These are phyloP conservation scores for Pseudozyma thailandica DNA, from an alignment of 1,284 basidiomycete species.

Conservation along the genomic window DNA sequence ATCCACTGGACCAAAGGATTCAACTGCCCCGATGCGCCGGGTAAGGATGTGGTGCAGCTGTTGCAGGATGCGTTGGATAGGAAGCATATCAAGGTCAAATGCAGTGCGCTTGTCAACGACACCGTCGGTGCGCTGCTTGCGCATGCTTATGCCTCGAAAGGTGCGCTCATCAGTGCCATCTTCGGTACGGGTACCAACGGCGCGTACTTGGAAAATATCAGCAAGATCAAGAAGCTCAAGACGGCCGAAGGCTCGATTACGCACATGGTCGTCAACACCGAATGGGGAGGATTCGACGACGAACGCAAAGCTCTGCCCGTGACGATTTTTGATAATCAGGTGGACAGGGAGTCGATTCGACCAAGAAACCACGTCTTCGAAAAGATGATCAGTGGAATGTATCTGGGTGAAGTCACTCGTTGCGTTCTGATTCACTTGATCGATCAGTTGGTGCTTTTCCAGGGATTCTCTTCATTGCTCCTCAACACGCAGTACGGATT, in stretches of 20 bases:
- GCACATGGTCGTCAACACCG: constrained; percentile 93
- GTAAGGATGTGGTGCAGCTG: constrained; percentile 89
- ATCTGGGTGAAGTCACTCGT: constrained; percentile 91
- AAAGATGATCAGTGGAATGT: constrained; percentile 99
- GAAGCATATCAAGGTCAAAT: constrained; percentile 92
- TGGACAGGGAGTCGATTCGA: constrained; percentile 94
- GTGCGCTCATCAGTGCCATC: constrained; percentile 83
- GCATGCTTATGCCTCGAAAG: constrained; percentile 87
- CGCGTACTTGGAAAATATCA: constrained; percentile 88
- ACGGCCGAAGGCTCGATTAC: constrained; percentile 28
- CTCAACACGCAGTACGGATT: constrained; percentile 92
- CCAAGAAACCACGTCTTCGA: constrained; percentile 93
- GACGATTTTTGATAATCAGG: constrained; percentile 90
- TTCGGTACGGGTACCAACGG: constrained; percentile 99
- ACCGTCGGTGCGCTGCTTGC: constrained; percentile 92
- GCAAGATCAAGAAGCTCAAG: constrained; percentile 79
- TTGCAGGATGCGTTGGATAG: constrained; percentile 92
- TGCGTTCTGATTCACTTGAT: constrained; percentile 86
- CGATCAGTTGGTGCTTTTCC: constrained; percentile 79
- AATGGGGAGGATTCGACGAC: constrained; percentile 73
- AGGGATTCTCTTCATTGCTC: constrained; percentile 77
- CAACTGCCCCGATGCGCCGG: constrained; percentile 74
- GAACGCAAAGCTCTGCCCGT: constrained; percentile 83
- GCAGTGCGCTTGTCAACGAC: constrained; percentile 94
- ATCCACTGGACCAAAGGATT: constrained; percentile 69